Base-by-base conservation (phyloP, 1,284 basidiomycete species). In the Austropuccinia psidii region DNA sequence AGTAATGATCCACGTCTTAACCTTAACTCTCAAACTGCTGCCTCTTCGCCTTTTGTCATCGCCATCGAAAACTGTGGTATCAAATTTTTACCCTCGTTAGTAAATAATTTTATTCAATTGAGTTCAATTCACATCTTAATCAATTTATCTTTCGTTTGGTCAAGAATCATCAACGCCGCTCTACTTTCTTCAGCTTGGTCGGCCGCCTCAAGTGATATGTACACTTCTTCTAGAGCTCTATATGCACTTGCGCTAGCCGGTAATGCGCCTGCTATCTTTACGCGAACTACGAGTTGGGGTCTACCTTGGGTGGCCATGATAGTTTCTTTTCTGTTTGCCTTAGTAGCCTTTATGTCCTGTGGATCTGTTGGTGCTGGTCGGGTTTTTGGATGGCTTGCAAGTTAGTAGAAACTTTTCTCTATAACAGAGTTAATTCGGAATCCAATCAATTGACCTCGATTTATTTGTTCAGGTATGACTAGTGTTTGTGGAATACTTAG, bases 11-110 rank as follows among this genome's bases (percentile, higher is more conserved):
- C 81, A 0, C 81, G 85, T 27, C 85, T 93, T 35, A 81, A 85
- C 75, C 82, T 89, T 58, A 79, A 77, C 45, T 80, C 79, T 66
- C 84, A 85, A 27, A 87, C 85, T 43, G 90, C 90, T 57, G 85
- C 87, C 11, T 86, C 86, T 13, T 90, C 88, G 21, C 90, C 90
- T 1, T 92, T 91, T 81, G 90, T 92, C 74, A 90, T 93, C 76
- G 90, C 89, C 11, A 80, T 81, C 31, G 78, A 85, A 77, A 85
- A 83, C 54, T 88, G 90, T 0, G 88, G 89, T 37, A 93, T 93
- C 81, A 86, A 86, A 76, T 84, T 83, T 15, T 82, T 92, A 1
- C 90, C 90, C 1, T 86, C 85, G 66, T 61, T 45, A 70, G 69
- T 52, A n/a, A 50, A 19, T 19, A 19, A 24, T 29, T 39, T 17